A percentile compares a stretch with the other conserved stretches of the same genome.
Evolutionary conservation across 768 basidiomycete species (phyloP).

Genomic region (Serendipita sp.): DNA sequence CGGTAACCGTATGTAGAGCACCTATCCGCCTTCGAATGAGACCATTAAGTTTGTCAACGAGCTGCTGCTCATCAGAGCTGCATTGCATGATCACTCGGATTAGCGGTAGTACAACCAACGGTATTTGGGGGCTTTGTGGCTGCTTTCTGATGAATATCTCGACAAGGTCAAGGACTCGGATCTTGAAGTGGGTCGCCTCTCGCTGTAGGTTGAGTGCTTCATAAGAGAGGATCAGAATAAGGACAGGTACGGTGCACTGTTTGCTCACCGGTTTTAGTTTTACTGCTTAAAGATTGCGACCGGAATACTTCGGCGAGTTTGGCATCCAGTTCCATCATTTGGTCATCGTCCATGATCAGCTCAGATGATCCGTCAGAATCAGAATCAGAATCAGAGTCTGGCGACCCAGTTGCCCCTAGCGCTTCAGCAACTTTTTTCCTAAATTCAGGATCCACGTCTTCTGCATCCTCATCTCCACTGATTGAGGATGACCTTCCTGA

Average conservation of each 20-base stretch:
- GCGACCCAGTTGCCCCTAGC: conserved; percentile 41
- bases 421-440: conserved; percentile 51
- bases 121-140: conserved; percentile 49
- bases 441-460: conserved; percentile 37
- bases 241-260: not conserved
- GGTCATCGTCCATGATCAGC: conserved; percentile 83
- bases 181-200: conserved; percentile 92
- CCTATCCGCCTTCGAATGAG: conserved; percentile 59
- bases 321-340: conserved; percentile 94
- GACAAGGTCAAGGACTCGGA: conserved; percentile 86
- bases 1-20: conserved; percentile 55
- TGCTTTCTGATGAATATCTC: conserved; percentile 71
- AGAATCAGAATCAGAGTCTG: conserved; percentile 38
- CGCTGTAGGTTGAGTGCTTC: conserved; percentile 55
- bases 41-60: conserved; percentile 76
- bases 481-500: not conserved
- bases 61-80: conserved; percentile 64
- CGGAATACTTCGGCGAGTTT: conserved; percentile 81
- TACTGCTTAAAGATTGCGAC: conserved; percentile 43
- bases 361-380: conserved; percentile 26
- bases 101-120: conserved; percentile 59
- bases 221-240: not conserved
- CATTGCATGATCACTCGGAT: conserved; percentile 55
- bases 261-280: conserved; percentile 46
- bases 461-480: conserved; percentile 29